These are phyloP conservation scores for Hanseniaspora lachancei DNA, from an alignment of 805 yeast species.

Conservation along the genomic window DNA sequence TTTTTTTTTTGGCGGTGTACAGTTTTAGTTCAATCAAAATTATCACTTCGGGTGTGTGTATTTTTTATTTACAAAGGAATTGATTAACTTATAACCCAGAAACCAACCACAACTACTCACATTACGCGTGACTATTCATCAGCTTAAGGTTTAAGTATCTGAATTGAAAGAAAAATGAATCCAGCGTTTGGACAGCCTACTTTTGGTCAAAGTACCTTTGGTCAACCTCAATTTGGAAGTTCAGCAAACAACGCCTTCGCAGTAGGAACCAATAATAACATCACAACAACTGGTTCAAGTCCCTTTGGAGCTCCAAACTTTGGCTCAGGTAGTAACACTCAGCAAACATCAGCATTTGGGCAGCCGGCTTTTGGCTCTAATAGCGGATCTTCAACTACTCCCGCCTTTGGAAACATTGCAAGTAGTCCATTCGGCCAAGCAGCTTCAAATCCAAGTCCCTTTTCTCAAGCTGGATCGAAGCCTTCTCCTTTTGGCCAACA, in stretches of 20 bases:
- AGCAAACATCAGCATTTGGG: constrained; percentile 19
- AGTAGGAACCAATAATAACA: background rate
- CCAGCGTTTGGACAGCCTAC: constrained; percentile 15
- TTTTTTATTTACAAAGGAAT: no score
- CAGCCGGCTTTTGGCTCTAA: constrained; percentile 19
- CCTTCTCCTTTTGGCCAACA: background rate
- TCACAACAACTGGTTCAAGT: background rate
- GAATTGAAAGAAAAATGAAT: background rate
- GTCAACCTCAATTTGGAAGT: constrained; percentile 15
- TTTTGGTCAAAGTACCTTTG: constrained; percentile 15
- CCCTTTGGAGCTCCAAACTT: background rate
- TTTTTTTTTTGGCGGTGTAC: no score
- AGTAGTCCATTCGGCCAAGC: background rate
- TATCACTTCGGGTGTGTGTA: no score
- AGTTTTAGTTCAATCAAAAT: no score
- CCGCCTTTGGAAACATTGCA: background rate
- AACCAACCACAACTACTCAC: background rate
- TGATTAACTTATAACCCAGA: background rate
- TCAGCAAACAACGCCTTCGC: constrained; percentile 10
- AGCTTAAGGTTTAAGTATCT: background rate
- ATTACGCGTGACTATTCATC: background rate
- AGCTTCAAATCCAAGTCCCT: background rate
- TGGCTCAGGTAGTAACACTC: constrained; percentile 14
- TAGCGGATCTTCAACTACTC: background rate
- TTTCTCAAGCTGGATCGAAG: background rate